Evolutionary conservation across 768 basidiomycete species (phyloP).

Genomic region (Lentinula guzmanii): DNA sequence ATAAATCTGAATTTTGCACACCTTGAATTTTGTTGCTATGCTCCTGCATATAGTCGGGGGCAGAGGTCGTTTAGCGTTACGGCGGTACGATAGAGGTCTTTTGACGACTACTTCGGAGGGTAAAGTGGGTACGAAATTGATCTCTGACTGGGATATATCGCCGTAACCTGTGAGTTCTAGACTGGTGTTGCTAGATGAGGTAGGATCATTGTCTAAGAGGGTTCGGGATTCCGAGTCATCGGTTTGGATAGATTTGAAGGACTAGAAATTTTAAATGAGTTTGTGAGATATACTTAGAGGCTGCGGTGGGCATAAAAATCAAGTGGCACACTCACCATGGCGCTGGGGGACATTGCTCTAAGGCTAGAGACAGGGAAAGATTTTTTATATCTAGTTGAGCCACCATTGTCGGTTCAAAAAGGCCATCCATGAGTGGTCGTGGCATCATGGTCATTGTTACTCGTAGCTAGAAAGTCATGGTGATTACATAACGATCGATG

Average conservation of each 20-base stretch:
- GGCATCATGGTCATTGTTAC: too few species aligned
- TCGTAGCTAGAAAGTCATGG: too few species aligned
- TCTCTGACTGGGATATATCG: conserved; percentile 3
- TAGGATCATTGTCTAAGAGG: background rate
- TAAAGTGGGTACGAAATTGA: background rate
- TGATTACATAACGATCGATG: too few species aligned
- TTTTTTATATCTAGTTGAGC: too few species aligned
- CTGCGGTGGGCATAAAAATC: too few species aligned
- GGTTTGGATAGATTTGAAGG: background rate
- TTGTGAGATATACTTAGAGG: too few species aligned
- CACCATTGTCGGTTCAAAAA: too few species aligned
- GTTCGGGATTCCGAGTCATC: background rate
- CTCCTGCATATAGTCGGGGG: background rate
- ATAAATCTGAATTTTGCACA: background rate
- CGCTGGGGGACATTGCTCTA: too few species aligned
- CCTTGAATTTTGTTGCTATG: background rate
- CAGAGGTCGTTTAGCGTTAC: background rate
- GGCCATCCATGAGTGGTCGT: too few species aligned
- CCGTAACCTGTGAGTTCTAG: background rate
- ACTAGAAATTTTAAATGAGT: background rate
- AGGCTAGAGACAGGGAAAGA: too few species aligned
- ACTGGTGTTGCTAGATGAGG: background rate
- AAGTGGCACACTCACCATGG: too few species aligned
- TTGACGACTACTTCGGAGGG: background rate
- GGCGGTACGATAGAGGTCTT: background rate